A percentile compares a stretch with the other conserved stretches of the same genome.
phyloP scores from a whole-genome alignment of 192 early-diverging fungal species.

The Piromyces finnis region DNA sequence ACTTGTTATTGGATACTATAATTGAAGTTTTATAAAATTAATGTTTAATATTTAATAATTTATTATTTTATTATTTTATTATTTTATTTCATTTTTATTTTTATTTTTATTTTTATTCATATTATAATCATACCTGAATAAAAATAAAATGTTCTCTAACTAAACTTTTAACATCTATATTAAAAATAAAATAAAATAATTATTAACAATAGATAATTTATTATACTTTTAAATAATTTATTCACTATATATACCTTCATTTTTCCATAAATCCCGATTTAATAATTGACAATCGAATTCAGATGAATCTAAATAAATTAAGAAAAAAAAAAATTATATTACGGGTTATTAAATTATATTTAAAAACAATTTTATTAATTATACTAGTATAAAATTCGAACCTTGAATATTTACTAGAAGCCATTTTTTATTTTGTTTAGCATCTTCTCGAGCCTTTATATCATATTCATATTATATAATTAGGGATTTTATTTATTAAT shows the following conservation, averaged over 20 bases:
- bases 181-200: too few relatives aligned
- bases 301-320: conserved; percentile 24
- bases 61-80: too few relatives aligned
- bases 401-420: conserved; percentile 69
- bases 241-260: conserved; percentile 24
- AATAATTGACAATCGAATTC: conserved; percentile 77
- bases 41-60: too few relatives aligned
- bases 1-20: not conserved
- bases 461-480: not conserved
- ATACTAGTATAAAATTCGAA: too few relatives aligned
- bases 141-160: conserved; percentile 70
- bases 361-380: too few relatives aligned
- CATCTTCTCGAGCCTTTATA: conserved; percentile 40
- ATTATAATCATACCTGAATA: conserved; percentile 57
- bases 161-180: conserved; percentile 45
- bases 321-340: too few relatives aligned
- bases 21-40: too few relatives aligned
- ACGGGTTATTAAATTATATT: too few relatives aligned
- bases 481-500: not conserved
- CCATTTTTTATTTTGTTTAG: conserved; percentile 50
- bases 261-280: conserved; percentile 90
- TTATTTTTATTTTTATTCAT: too few relatives aligned
- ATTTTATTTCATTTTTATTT: too few relatives aligned
- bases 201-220: too few relatives aligned
- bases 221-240: too few relatives aligned